Percentiles rank a stretch among this genome's conserved stretches.
These are phyloP conservation scores for Aspergillus nomiae DNA, from an alignment of 2,329 filamentous ascomycete species.

Conservation along the genomic window DNA sequence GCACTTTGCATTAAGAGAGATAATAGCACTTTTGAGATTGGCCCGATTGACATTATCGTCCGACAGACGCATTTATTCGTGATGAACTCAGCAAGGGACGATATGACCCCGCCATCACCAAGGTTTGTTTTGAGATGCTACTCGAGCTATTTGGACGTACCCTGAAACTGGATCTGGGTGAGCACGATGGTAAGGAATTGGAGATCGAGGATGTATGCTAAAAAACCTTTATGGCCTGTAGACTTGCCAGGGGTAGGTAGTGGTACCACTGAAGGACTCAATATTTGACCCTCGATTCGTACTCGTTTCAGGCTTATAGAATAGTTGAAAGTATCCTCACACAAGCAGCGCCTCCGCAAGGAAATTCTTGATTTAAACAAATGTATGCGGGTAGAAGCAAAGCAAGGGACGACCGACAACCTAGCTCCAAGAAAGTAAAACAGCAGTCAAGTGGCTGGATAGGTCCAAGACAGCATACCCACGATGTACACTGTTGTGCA, in stretches of 20 bases:
- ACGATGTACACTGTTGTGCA: neutral
- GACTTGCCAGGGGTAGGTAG: neutral
- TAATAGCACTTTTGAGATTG: neutral
- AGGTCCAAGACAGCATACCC: neutral
- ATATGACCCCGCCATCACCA: constrained; percentile 84
- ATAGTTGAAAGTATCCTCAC: neutral
- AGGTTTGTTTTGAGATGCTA: constrained; percentile 88
- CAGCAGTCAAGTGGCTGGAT: neutral
- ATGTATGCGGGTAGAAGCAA: neutral
- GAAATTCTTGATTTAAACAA: neutral
- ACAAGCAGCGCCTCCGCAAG: neutral
- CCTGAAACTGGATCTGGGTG: constrained; percentile 77
- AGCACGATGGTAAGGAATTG: constrained; percentile 60
- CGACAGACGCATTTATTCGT: constrained; percentile 78
- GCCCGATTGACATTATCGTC: neutral
- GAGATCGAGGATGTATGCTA: constrained; percentile 74
- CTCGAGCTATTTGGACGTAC: constrained; percentile 80
- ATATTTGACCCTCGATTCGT: neutral
- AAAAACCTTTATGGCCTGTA: constrained; percentile 2
- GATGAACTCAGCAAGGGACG: constrained; percentile 93
- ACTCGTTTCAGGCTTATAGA: neutral
- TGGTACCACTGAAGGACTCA: neutral
- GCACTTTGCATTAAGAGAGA: neutral
- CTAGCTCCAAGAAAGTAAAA: neutral
- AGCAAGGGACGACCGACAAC: neutral